Evolutionary conservation across 228 moss, liverwort and hornwort species (phyloP).

Genomic region (Sphagnum fallax): DNA sequence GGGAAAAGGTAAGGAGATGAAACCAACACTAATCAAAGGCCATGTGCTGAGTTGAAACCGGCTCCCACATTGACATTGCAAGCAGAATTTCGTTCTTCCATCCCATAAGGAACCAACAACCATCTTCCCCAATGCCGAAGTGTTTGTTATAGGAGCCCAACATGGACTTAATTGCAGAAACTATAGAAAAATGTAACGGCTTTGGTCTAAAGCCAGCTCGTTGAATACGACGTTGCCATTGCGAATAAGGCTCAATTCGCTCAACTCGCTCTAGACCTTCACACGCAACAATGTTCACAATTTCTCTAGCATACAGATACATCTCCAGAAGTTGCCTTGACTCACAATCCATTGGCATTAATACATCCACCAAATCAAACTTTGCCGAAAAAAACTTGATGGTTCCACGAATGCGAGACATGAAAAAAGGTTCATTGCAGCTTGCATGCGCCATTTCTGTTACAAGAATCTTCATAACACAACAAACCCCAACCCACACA

Average conservation of each 20-base stretch:
- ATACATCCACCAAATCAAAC: conserved; percentile 62
- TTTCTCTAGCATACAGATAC: conserved; percentile 65
- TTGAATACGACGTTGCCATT: conserved; percentile 75
- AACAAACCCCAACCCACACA: not conserved
- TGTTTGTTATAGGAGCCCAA: conserved; percentile 42
- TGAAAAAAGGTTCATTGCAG: conserved; percentile 77
- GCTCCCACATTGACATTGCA: conserved; percentile 40
- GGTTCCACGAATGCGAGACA: conserved; percentile 72
- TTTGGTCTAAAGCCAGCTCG: conserved; percentile 80
- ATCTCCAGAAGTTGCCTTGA: conserved; percentile 57
- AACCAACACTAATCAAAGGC: no score
- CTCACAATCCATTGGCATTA: conserved; percentile 38
- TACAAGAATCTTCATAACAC: conserved; percentile 38
- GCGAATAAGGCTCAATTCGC: conserved; percentile 67
- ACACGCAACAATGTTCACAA: conserved; percentile 75
- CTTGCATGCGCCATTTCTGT: conserved; percentile 59
- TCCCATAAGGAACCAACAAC: conserved; percentile 48
- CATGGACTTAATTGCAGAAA: conserved; percentile 24
- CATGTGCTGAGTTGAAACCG: not conserved
- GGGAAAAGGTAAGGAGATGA: no score
- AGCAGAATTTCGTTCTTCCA: conserved; percentile 45
- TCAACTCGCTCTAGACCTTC: conserved; percentile 83
- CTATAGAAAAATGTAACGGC: conserved; percentile 17
- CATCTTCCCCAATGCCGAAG: conserved; percentile 51
- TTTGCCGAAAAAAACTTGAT: conserved; percentile 41